Base-by-base conservation (phyloP, 495 filamentous ascomycete species). In the Talaromyces adpressus region DNA sequence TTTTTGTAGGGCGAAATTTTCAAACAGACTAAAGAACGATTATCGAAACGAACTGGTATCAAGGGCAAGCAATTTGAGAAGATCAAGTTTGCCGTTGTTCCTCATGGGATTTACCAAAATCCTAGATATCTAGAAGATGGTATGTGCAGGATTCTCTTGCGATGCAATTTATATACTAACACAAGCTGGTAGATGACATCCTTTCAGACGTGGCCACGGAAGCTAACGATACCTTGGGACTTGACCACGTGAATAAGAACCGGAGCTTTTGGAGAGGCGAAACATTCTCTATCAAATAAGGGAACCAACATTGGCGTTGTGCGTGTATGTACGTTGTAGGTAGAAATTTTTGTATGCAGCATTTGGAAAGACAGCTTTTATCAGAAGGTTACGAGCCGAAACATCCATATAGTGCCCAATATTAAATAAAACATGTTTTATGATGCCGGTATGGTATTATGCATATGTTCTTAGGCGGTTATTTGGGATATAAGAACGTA, bases 31-130 rank as follows among this genome's bases (percentile, higher is more conserved):
- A 96, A 92, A 77, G 87, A 93, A 69, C 86, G 94, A 23, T 80
- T 99, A 3, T 91, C 91, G 67, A 91, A 90, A 71, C 84, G 94
- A 57, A 96, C 90, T 2, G 92, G 92, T 12, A 86, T 99, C 72
- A 98, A 97, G 77, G 94, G 94, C 66, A 98, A 98, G 79, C 91
- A 91, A 62, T 94, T 98, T 66, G 94, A 99, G 75, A 99, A 97
- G 81, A 92, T 98, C 72, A 97, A 93, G 75, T 97, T 99, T 79
- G 91, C 92, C 5, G 76, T 97, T 52, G 82, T 97, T 6, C 84
- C 85, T 64, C 83, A 89, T 61, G 73, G 81, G 27, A 74, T 81
- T 27, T 95, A 88, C 74, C 85, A 89, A 20, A 89, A 83, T 68
- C 89, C 93, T 4, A 79, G 84, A 61, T 97, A 96, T 78, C 79